Conservation (phyloP, 495 filamentous ascomycete species). For the Venustampulla echinocandica region DNA sequence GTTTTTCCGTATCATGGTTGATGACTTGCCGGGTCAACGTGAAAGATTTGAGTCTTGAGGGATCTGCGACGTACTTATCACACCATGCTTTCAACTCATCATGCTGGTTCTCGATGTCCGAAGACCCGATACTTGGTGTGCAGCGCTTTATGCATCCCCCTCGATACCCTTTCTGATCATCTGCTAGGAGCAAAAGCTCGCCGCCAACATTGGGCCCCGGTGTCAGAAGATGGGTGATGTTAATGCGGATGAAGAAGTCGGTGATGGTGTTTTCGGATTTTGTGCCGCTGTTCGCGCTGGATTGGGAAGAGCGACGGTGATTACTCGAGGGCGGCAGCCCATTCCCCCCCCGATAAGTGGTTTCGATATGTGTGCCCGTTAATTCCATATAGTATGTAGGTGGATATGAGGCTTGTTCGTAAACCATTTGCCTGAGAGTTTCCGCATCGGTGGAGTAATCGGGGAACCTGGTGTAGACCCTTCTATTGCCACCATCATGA, state of each 20-base stretch:
- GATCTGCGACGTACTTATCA: slow-evolving; percentile 43
- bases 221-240: slow-evolving; percentile 40
- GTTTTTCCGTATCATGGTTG: slow-evolving; percentile 39
- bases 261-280: slow-evolving; percentile 33
- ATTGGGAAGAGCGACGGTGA: neutral
- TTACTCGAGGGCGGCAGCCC: neutral
- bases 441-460: slow-evolving; percentile 25
- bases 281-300: slow-evolving; percentile 32
- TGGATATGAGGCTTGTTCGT: slow-evolving; percentile 31
- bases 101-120: slow-evolving; percentile 10
- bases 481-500: slow-evolving; percentile 5
- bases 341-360: slow-evolving; percentile 3
- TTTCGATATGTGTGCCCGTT: slow-evolving; percentile 42
- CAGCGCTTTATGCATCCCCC: slow-evolving; percentile 8
- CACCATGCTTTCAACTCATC: slow-evolving; percentile 46
- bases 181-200: slow-evolving; percentile 3
- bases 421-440: slow-evolving; percentile 35
- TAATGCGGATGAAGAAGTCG: slow-evolving; percentile 44
- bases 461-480: slow-evolving; percentile 14
- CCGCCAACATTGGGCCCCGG: slow-evolving; percentile 1
- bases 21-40: slow-evolving; percentile 37
- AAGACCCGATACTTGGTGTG: slow-evolving; percentile 4
- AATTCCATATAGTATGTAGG: slow-evolving; percentile 39
- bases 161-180: slow-evolving; percentile 13
- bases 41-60: slow-evolving; percentile 42